Conservation (phyloP, 305 asterid genomes). For the Salvia sclarea region DNA sequence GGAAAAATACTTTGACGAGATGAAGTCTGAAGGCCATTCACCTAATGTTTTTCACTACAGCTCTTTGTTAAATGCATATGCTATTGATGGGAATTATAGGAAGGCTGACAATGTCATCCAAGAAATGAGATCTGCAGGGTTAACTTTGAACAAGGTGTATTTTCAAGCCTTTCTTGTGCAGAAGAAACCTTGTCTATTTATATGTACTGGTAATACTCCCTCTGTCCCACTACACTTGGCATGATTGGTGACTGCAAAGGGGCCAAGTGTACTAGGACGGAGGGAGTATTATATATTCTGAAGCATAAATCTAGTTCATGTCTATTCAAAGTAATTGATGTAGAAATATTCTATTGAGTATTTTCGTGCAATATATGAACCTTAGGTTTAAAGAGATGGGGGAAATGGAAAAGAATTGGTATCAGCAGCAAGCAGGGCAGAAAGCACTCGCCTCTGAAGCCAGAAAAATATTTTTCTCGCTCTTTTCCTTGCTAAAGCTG, state of each 20-base stretch:
- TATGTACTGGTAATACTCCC: too few relatives aligned
- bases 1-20: constrained; percentile 74
- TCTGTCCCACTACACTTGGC: too few relatives aligned
- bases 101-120: constrained; percentile 75
- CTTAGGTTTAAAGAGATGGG: constrained; percentile 8
- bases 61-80: constrained; percentile 89
- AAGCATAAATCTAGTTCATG: constrained; percentile 17
- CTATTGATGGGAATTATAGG: constrained; percentile 62
- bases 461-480: background rate
- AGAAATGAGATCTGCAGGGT: constrained; percentile 76
- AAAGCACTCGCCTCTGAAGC: background rate
- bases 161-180: constrained; percentile 21
- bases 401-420: background rate
- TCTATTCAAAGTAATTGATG: constrained; percentile 16
- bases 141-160: constrained; percentile 72
- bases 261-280: too few relatives aligned
- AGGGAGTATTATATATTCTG: constrained; percentile 7
- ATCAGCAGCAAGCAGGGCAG: background rate
- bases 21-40: constrained; percentile 82
- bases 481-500: background rate
- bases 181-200: constrained; percentile 9
- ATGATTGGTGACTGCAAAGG: too few relatives aligned
- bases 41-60: constrained; percentile 92
- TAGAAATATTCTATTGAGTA: constrained; percentile 7
- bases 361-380: constrained; percentile 6